phyloP scores from a whole-genome alignment of 2,329 filamentous ascomycete species.

The Oidium heveae region DNA sequence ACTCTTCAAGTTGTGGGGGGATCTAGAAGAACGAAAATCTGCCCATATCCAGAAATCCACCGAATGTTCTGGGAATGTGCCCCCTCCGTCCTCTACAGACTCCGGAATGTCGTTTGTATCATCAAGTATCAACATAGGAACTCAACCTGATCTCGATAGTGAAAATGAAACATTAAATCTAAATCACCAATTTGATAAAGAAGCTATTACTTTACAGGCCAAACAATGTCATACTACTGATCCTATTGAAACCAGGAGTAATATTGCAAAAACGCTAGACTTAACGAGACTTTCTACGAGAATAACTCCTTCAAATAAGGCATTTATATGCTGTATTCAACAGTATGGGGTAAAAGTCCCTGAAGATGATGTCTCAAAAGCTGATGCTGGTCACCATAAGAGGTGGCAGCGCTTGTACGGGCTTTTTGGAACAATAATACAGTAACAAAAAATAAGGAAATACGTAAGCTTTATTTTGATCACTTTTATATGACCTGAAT shows the following conservation, averaged over 20 bases:
- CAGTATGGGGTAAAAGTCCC: conserved; percentile 37
- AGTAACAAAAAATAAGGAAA: not conserved
- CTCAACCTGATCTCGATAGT: conserved; percentile 10
- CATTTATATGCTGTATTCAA: conserved; percentile 44
- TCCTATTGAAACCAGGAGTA: not conserved
- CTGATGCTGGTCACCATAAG: conserved; percentile 19
- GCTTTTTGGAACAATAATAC: conserved; percentile 38
- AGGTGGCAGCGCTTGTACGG: conserved; percentile 38
- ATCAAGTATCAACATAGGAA: conserved; percentile 3
- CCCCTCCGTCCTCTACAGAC: conserved; percentile 1
- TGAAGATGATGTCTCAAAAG: conserved; percentile 17
- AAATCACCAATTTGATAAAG: not conserved
- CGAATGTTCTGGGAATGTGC: not conserved
- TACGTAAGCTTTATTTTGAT: no score
- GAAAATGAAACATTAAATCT: conserved; percentile 4
- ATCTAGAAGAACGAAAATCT: conserved; percentile 47
- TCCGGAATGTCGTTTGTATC: conserved; percentile 1
- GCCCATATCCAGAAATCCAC: conserved; percentile 5
- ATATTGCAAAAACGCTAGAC: no score
- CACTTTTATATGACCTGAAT: no score
- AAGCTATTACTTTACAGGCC: not conserved
- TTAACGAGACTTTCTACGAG: no score
- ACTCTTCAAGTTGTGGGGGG: conserved; percentile 63
- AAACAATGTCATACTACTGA: not conserved
- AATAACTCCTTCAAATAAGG: conserved; percentile 18